These are phyloP conservation scores for Periconia digitata DNA, from an alignment of 2,329 filamentous ascomycete species.

Conservation along the genomic window DNA sequence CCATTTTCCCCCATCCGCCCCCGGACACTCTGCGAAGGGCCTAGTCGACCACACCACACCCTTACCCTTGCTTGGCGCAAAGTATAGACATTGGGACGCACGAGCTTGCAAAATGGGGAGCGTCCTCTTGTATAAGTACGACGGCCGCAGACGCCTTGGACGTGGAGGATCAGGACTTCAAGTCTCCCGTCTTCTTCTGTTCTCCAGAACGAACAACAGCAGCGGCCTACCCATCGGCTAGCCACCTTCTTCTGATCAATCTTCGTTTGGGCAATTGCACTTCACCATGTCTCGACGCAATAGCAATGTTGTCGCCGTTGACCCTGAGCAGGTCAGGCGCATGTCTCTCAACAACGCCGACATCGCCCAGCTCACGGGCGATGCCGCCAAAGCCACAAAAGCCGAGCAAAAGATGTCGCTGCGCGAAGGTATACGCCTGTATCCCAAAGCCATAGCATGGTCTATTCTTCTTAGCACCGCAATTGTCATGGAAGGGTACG, in stretches of 20 bases:
- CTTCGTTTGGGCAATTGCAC: not conserved
- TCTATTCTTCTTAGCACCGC: slow-evolving; percentile 81
- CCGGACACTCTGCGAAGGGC: not conserved
- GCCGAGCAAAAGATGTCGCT: slow-evolving; percentile 57
- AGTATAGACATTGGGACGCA: not conserved
- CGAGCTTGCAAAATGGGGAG: not conserved
- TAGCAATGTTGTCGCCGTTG: slow-evolving; percentile 34
- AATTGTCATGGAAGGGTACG: slow-evolving; percentile 92
- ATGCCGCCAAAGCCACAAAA: slow-evolving; percentile 43
- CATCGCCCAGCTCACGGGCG: slow-evolving; percentile 27
- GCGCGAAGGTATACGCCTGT: slow-evolving; percentile 72
- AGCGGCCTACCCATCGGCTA: too few species aligned
- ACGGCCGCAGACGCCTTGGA: not conserved
- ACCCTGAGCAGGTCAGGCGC: slow-evolving; percentile 31
- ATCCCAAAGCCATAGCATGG: slow-evolving; percentile 85
- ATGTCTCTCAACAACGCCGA: slow-evolving; percentile 32
- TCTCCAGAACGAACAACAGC: not conserved
- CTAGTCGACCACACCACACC: not conserved
- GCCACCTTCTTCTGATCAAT: not conserved
- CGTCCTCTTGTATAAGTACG: slow-evolving; percentile 1
- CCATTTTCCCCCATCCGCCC: slow-evolving; percentile 15
- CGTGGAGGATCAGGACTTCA: not conserved
- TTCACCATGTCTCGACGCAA: slow-evolving; percentile 35
- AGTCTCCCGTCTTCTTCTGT: slow-evolving; percentile 1
- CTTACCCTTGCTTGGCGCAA: not conserved